Conservation (phyloP, 805 yeast species). For the Suhomyces faveliae region DNA sequence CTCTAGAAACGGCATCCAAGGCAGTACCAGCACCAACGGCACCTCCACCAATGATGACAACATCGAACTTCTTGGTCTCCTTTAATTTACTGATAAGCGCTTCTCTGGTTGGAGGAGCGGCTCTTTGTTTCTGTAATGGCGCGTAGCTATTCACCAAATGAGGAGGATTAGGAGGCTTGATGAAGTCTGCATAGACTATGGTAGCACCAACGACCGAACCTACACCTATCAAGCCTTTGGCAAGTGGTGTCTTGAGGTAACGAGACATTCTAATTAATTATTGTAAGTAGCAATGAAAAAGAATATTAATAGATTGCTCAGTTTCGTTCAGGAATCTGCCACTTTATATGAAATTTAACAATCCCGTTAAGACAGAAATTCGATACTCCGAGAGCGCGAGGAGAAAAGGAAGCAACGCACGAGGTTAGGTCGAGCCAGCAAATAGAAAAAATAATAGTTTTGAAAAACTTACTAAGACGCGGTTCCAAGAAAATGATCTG, state of each 20-base stretch:
- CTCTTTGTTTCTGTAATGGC: slow-evolving; percentile 46
- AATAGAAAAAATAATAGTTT: neutral
- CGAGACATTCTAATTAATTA: slow-evolving; percentile 8
- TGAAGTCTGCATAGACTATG: slow-evolving; percentile 41
- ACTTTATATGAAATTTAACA: neutral
- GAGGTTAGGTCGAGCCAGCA: neutral
- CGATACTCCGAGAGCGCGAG: slow-evolving; percentile 1
- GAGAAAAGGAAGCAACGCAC: slow-evolving; percentile 2
- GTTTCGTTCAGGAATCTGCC: neutral
- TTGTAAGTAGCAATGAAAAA: neutral
- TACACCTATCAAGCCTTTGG: slow-evolving; percentile 31
- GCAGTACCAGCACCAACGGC: slow-evolving; percentile 96
- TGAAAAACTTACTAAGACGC: neutral
- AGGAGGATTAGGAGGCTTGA: slow-evolving; percentile 32
- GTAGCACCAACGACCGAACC: slow-evolving; percentile 36
- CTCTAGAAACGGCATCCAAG: slow-evolving; percentile 86
- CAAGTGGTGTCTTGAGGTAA: slow-evolving; percentile 11
- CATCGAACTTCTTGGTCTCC: slow-evolving; percentile 57
- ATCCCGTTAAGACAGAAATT: slow-evolving; percentile 1
- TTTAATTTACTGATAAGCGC: slow-evolving; percentile 49
- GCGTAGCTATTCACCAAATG: slow-evolving; percentile 28
- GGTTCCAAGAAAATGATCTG: neutral
- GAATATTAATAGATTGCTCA: neutral
- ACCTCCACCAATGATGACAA: slow-evolving; percentile 93
- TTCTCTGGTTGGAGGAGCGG: slow-evolving; percentile 56